Base-by-base conservation (phyloP, 768 basidiomycete species). In the Pulveroboletus ravenelii region DNA sequence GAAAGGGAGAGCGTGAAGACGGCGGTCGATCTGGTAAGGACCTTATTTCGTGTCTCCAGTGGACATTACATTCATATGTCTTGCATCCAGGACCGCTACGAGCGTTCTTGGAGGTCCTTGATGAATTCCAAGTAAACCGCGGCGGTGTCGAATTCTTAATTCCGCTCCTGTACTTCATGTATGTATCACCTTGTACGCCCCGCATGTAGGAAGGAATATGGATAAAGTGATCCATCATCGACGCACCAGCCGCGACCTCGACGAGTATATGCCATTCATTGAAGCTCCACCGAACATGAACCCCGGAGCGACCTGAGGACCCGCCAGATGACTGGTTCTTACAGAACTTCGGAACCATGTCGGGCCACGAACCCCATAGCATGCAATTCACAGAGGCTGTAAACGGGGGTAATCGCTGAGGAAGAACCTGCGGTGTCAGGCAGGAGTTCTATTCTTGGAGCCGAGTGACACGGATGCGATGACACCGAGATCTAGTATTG, bases 1-100 rank as follows among this genome's bases (percentile, higher is more conserved):
- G 72, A 63, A 5, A 72, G 82, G 59, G 46, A 41, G 49, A 56
- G 53, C 17, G 42, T 56, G 34, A 47, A 36, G 45, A 55, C 25
- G 46, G 41, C 42, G 34, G 1, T 38, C 3, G 48, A 48, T 48
- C 25, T 53, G 7, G 45, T 53, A 27, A 52, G 47, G 2, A 10
- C 6, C 5, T 39, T 31, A 13, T 5, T 14, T 32, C 10, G 12
- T 6, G 13, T 27, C 40, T 37, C 5, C 23, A 14, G 17, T 27
- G 29, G 35, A 23, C 18, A 25, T 38, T 32, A 20, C 25, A 27
- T 6, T 27, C 25, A 27, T 27, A 52, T 25, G 7, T 5, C 10
- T 51, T n/a, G 2, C 18, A 5, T 34, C 8, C 27, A 50, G 39
- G 42, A 53, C 4, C 27, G 18, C 10, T 6, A 31, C 15, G 48